Base-by-base conservation (phyloP, 352 stramenopile genomes). In the Phytophthora capsici region DNA sequence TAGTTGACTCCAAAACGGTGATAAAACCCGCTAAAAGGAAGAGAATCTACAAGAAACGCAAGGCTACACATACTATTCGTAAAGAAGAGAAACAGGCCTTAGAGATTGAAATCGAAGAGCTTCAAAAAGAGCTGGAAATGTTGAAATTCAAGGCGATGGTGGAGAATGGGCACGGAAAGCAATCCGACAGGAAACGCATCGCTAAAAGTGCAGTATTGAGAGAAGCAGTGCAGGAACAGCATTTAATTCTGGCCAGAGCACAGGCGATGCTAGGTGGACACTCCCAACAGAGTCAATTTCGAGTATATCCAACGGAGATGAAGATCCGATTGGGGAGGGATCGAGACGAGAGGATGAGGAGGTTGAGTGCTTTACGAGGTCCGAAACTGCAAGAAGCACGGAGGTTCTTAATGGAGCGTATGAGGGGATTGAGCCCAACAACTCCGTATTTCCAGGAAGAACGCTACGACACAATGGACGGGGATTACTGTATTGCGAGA, bases 401-500 rank as follows among this genome's bases (percentile, higher is more conserved):
- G 16, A 64, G 59, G 2, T 86, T 81, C 50, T 52, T 82, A 22
- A 40, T 69, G 10, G 69, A 84, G 47, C 68, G 73, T 22, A 71
- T 47, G 4, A 46, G 22, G 0, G 57, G 66, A 1, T 22, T 86
- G 20, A 66, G 68, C 14, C 69, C 54, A 0, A 69, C 61, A 13
- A 22, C 57, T 0, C 57, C 69, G 14, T 84, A 70, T 37, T 73
- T 69, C 49, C 63, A 82, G 25, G 66, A 78, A 47, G 71, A 82
- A 53, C 61, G 71, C 5, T 91, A 86, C 38, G 73, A 83, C 48
- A 86, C 77, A 0, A 20, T 62, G 4, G 56, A 65, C 7, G 78
- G 80, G 14, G 78, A 89, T 56, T 84, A 67, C 37, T 89, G 77
- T 48, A 75, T 79, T 36, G 54, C 72, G 8, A 75, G 78, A n/a